Evolutionary conservation across 2,329 filamentous ascomycete genomes (phyloP), one percentile per base, ranked within the genome.

Genomic region (Aspergillus sp.): DNA sequence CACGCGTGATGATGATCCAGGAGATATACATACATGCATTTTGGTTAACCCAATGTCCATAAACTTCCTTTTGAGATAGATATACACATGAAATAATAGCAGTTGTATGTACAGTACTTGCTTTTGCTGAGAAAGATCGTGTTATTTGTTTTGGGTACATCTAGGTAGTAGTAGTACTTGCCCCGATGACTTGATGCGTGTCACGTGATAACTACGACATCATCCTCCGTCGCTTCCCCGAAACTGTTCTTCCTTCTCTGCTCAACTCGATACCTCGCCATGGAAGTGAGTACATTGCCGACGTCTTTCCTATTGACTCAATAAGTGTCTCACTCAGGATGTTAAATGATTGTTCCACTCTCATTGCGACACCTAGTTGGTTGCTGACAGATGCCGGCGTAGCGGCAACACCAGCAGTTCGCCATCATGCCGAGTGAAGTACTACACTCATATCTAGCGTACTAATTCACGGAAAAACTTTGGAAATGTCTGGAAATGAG

Each of bases 401-500:
- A 46, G 42, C 22, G 12, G 45, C 10, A 22, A 14, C 18, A 47
- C 18, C 22, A 24, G 16, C 45, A 22, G 11, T 16, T 47, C 45
- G 22, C 18, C 45, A 47, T 12, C 45, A 47, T 47, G 45, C 22
- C 18, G 45, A 47, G 16, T 22, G 45, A 47, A 24, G 12, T 24
- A 20, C 45, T 47, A 22, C 22, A 20, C 22, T 24, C 45, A 22
- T 12, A 47, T 16, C 2, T 16, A 18, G 45, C 45, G 16, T 47
- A 24, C 20, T 11, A 47, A 14, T 9, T 20, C 18, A 47, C 12
- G 31, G 6, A 45, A 26, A 11, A 32, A 26, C 24, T 18, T 9
- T 26, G 49, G 58, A 49, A n/a, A 74, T 74, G 71, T 58, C 69
- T 63, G 53, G 52, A 10, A 58, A 66, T 45, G 61, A 63, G 49